These are phyloP conservation scores for Candida ficus DNA, from an alignment of 805 yeast species.

Conservation along the genomic window DNA sequence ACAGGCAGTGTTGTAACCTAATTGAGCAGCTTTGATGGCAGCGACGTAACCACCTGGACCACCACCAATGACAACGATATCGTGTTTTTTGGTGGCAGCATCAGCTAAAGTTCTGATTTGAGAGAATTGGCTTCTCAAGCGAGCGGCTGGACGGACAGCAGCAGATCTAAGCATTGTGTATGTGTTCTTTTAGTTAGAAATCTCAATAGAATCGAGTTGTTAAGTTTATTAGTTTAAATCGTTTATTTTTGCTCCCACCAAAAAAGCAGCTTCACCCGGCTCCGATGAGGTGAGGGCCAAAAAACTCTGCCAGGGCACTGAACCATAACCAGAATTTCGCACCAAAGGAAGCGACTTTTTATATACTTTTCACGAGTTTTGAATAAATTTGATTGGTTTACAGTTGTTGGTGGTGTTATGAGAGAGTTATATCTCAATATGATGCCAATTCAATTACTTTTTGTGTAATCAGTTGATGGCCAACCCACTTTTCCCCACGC, in stretches of 20 bases:
- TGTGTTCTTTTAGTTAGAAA: not conserved
- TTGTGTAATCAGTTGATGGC: not conserved
- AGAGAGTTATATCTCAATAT: too few species aligned
- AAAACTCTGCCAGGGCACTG: too few species aligned
- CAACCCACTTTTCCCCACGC: slow-evolving; percentile 1
- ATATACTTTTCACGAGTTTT: too few species aligned
- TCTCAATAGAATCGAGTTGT: not conserved
- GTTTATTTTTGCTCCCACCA: slow-evolving; percentile 4
- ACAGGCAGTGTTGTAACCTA: slow-evolving; percentile 93
- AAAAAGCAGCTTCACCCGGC: slow-evolving; percentile 5
- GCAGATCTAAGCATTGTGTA: slow-evolving; percentile 19
- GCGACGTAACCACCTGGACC: slow-evolving; percentile 99
- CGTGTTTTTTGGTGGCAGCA: slow-evolving; percentile 49
- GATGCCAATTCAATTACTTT: too few species aligned
- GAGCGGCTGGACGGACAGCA: slow-evolving; percentile 12
- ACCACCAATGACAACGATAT: slow-evolving; percentile 94
- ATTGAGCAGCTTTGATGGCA: slow-evolving; percentile 97
- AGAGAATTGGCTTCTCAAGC: slow-evolving; percentile 1
- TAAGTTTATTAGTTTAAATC: slow-evolving; percentile 1
- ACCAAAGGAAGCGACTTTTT: too few species aligned
- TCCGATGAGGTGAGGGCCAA: slow-evolving; percentile 1
- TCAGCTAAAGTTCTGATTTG: slow-evolving; percentile 14
- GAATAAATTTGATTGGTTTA: too few species aligned
- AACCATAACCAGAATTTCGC: too few species aligned
- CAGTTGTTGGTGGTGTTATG: too few species aligned